Base-by-base conservation (phyloP, 768 basidiomycete genomes). In the Phlebiopsis flavidoalba region DNA sequence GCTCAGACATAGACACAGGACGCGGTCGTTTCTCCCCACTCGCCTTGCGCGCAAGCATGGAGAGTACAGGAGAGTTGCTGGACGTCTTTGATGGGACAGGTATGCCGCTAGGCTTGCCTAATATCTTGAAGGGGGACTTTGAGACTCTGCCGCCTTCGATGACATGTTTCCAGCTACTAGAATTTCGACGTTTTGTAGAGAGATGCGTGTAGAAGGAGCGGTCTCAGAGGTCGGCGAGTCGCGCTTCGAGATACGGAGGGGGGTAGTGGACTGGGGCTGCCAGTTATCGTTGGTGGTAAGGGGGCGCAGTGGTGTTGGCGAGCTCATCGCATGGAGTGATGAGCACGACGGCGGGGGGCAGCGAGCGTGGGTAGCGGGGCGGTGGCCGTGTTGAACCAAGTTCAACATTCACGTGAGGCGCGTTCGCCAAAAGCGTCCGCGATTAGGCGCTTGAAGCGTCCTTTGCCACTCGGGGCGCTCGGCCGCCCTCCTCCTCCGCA, bases 1-100 rank as follows among this genome's bases (percentile, higher is more conserved):
- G 82, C 46, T 88, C 82, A 53, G 85, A 80, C 76, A 92, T 83
- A 8, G 88, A 90, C 21, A 78, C 74, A 0, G 90, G 87, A 22
- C 90, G 84, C 22, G 86, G 85, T 0, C 90, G 80, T 69, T 92
- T 91, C 75, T 91, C 90, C 21, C 88, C 89, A 47, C 89, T 91
- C 31, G 87, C 86, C 4, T 82, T 80, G 48, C 80, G 78, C 74
- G 78, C 14, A 14, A 53, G 52, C 52, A 53, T 53, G 48, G 65
- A 74, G 52, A 63, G 68, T 57, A 62, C 76, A 74, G 78, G 53
- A 64, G 75, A 58, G 62, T 67, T 54, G 60, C 64, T 65, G 75
- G 75, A 0, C 19, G 69, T 64, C 19, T 60, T 73, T 3, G 80
- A 72, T 35, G 83, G 77, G n/a, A 79, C 77, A 52, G 83, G 79